Base-by-base conservation (phyloP, 371 early-diverging fungal genomes). In the Globomyces sp. region DNA sequence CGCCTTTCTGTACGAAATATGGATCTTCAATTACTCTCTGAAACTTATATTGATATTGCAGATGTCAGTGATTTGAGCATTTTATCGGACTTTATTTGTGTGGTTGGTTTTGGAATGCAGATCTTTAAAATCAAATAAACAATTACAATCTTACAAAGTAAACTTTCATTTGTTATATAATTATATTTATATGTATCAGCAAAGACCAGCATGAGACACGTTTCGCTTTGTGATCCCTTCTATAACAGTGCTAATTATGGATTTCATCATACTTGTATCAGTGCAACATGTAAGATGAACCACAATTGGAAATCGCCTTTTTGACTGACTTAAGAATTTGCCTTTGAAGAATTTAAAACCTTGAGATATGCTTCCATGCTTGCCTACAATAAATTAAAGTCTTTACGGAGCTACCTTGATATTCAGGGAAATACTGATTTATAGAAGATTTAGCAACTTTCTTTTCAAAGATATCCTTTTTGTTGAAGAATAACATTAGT, bases 381-480 rank as follows among this genome's bases (percentile, higher is more conserved):
- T 55, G 3, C 55, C 55, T 55, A 6, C 10, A 24, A 39, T 55
- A 11, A 55, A 1, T 6, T 39, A 5, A 24, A 39, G 36, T 24
- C 24, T 24, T 24, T 24, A 24, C 24, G 24, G 24, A 47, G 6
- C 8, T n/a, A 63, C 68, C 68, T 36, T 64, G 13, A 58, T 68
- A 68, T 6, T 58, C 48, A 43, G 65, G 68, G 8, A 68, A 65
- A 57, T 36, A 68, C 47, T 58, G 37, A 24, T 45, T 36, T 24
- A 53, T 63, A 13, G 24, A 40, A 37, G 46, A 68, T 41, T 59
- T 52, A 24, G 11, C 45, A 4, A 42, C 34, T 55, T 63, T 55
- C 45, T 63, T 45, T 65, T 65, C 47, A 34, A 59, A 46, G 8
- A 65, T 24, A 43, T 65, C 65, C 13, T 40, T 65, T 34, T 65